Evolutionary conservation across 2,329 filamentous ascomycete species (phyloP).

Genomic region (Cladobotryum protrusum): DNA sequence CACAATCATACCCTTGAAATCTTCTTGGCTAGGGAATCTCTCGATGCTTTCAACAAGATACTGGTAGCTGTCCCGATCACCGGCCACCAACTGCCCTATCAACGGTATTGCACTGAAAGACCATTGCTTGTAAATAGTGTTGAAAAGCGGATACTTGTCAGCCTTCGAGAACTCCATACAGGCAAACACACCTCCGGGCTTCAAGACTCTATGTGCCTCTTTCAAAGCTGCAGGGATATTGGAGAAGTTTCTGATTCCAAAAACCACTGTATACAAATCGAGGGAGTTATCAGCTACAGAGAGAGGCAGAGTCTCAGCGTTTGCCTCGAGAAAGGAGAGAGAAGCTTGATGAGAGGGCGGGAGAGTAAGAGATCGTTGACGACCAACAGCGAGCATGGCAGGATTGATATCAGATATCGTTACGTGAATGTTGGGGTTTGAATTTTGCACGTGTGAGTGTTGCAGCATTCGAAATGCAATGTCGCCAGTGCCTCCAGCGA

Average conservation of each 20-base stretch:
- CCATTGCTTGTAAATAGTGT: slow-evolving; percentile 89
- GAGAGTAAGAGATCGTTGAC: slow-evolving; percentile 62
- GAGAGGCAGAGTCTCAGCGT: slow-evolving; percentile 68
- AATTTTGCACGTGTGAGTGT: slow-evolving; percentile 73
- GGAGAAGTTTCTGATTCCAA: slow-evolving; percentile 96
- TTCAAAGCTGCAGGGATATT: slow-evolving; percentile 76
- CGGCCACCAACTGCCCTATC: slow-evolving; percentile 91
- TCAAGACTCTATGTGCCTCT: slow-evolving; percentile 82
- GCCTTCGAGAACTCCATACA: slow-evolving; percentile 91
- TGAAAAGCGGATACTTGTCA: slow-evolving; percentile 69
- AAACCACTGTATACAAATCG: slow-evolving; percentile 95
- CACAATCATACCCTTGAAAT: slow-evolving; percentile 77
- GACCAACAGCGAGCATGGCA: slow-evolving; percentile 85
- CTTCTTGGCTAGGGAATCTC: slow-evolving; percentile 76
- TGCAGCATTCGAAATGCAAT: slow-evolving; percentile 95
- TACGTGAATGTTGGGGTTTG: slow-evolving; percentile 71
- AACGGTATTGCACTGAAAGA: slow-evolving; percentile 90
- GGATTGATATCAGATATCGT: slow-evolving; percentile 96
- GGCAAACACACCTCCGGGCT: slow-evolving; percentile 91
- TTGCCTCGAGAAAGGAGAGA: slow-evolving; percentile 79
- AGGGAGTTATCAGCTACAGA: slow-evolving; percentile 63
- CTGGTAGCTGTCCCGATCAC: slow-evolving; percentile 93
- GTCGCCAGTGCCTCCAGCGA: slow-evolving; percentile 94
- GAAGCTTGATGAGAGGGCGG: slow-evolving; percentile 49
- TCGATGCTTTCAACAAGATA: slow-evolving; percentile 98